A percentile compares a stretch with the other conserved stretches of the same genome.
Conservation (phyloP, 1,139 yeast species). For the Candida frijolesensis region DNA sequence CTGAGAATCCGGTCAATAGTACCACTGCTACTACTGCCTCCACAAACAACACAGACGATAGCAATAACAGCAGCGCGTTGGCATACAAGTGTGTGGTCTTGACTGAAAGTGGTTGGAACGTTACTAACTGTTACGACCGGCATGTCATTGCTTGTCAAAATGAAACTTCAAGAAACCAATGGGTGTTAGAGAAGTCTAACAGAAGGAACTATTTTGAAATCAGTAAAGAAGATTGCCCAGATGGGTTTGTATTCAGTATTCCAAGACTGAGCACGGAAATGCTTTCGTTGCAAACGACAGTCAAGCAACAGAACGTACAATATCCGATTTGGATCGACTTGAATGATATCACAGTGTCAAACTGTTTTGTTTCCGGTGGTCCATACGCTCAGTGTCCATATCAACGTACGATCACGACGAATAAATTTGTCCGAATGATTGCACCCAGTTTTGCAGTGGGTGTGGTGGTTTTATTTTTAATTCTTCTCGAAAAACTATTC, state of each 20-base stretch:
- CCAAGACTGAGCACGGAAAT: constrained; percentile 55
- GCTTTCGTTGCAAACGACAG: constrained; percentile 29
- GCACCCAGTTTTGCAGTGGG: constrained; percentile 69
- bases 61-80: constrained; percentile 20
- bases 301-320: constrained; percentile 19
- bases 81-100: constrained; percentile 68
- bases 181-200: constrained; percentile 43
- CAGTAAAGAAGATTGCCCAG: constrained; percentile 47
- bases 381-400: constrained; percentile 81
- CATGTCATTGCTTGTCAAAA: constrained; percentile 61
- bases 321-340: constrained; percentile 76
- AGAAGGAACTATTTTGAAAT: constrained; percentile 56
- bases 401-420: constrained; percentile 52
- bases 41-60: not conserved
- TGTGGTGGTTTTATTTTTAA: constrained; percentile 44
- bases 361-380: constrained; percentile 90
- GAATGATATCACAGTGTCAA: constrained; percentile 71
- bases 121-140: constrained; percentile 63
- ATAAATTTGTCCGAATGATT: constrained; percentile 63
- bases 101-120: constrained; percentile 52
- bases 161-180: constrained; percentile 37
- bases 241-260: constrained; percentile 50
- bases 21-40: not conserved
- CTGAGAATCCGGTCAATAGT: not conserved
- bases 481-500: constrained; percentile 38